Evolutionary conservation across 345 rosid genomes (phyloP), one percentile per base, ranked within the genome.

Genomic region (Syzygium aqueum): DNA sequence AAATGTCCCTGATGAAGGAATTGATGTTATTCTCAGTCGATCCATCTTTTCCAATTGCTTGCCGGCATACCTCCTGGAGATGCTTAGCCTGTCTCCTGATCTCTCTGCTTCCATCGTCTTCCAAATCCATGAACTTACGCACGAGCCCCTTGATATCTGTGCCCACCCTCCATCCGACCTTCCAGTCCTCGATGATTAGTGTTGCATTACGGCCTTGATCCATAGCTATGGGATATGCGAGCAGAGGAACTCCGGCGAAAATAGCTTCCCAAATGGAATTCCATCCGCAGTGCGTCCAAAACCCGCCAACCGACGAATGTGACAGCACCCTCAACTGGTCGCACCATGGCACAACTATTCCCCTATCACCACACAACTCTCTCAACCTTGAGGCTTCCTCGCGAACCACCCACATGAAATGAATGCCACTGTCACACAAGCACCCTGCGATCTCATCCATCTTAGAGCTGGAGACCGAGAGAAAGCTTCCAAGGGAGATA

Each of bases 301-400:
- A 91, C 25, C 91, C 91, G 6, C 88, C 91, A 4, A 91, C 51
- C 13, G 91, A 88, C 51, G 87, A 43, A 80, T 91, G 91, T 3
- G 53, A 78, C 86, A 91, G 51, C 83, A 91, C 92, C 80, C 59
- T 90, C 65, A 91, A 54, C 85, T 94, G 97, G 85, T 93, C 92
- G 30, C 97, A 92, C 96, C 95, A 95, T 9, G 94, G 90, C 56
- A 93, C 52, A 65, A 91, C 90, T 21, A 92, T 8, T n/a, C 95
- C 91, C 85, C 3, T 53, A 11, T 84, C 88, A 14, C 89, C 88
- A 25, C 21, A 51, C 77, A 28, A 17, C 22, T 28, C 77, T 63
- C 77, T 63, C 30, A 23, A 27, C 87, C 87, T 54, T 50, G 77
- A 51, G 84, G 21, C 54, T 49, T 88, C 92, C 14, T 85, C 87